These are phyloP conservation scores for Candida vaughaniae DNA, from an alignment of 805 yeast genomes.

Conservation along the genomic window DNA sequence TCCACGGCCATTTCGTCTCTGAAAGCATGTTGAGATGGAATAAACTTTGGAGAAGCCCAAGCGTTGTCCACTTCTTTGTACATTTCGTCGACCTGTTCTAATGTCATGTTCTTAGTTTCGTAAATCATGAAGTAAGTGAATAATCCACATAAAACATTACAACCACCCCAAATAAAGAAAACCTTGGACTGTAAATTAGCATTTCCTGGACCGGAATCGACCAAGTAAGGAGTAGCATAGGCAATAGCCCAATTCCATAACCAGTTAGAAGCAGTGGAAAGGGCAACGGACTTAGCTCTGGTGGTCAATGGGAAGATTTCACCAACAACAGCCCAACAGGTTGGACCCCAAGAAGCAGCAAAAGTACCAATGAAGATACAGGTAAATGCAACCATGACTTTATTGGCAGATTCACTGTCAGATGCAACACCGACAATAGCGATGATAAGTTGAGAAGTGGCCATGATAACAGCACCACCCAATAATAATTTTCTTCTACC, in stretches of 20 bases:
- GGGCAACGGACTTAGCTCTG: slow-evolving; percentile 39
- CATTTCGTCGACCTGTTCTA: slow-evolving; percentile 43
- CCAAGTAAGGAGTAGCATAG: slow-evolving; percentile 43
- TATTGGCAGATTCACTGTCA: slow-evolving; percentile 28
- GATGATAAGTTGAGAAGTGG: slow-evolving; percentile 52
- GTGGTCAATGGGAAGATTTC: slow-evolving; percentile 38
- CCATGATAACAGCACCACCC: slow-evolving; percentile 63
- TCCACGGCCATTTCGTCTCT: slow-evolving; percentile 20
- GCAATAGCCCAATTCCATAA: slow-evolving; percentile 43
- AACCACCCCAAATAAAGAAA: slow-evolving; percentile 45
- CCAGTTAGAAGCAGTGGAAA: slow-evolving; percentile 43
- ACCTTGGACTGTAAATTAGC: slow-evolving; percentile 41
- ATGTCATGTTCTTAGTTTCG: slow-evolving; percentile 42
- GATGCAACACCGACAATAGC: slow-evolving; percentile 45
- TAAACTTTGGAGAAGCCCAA: slow-evolving; percentile 31
- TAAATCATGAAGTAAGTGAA: slow-evolving; percentile 35
- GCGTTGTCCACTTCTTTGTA: slow-evolving; percentile 32
- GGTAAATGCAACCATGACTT: slow-evolving; percentile 33
- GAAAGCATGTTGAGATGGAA: slow-evolving; percentile 38
- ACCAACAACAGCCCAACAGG: slow-evolving; percentile 38
- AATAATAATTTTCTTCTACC: slow-evolving; percentile 68
- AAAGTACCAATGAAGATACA: slow-evolving; percentile 41
- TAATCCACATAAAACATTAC: slow-evolving; percentile 31
- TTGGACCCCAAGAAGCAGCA: slow-evolving; percentile 45
- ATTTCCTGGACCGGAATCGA: slow-evolving; percentile 37